These are phyloP conservation scores for Amphirosellinia nigrospora DNA, from an alignment of 495 filamentous ascomycete genomes.

Conservation along the genomic window DNA sequence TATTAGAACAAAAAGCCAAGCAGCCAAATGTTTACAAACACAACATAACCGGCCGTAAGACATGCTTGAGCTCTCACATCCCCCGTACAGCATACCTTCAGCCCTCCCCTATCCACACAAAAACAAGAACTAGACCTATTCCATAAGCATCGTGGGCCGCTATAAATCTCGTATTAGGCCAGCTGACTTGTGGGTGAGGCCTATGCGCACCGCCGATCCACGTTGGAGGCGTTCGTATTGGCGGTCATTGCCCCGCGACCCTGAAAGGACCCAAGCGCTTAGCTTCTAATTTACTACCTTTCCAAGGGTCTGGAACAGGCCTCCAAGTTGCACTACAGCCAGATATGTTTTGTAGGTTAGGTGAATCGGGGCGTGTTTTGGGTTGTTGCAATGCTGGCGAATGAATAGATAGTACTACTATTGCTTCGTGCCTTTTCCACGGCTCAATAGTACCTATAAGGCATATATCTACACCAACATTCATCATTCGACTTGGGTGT, in stretches of 20 bases:
- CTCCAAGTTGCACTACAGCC: conserved; percentile 11
- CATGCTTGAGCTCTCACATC: neutral
- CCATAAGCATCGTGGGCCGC: conserved; percentile 1
- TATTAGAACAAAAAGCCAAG: neutral
- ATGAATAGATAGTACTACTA: neutral
- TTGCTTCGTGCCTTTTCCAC: neutral
- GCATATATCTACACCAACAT: neutral
- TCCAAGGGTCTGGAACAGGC: too few species aligned
- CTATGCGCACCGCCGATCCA: conserved; percentile 20
- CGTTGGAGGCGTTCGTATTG: conserved; percentile 22
- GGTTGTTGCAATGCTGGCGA: neutral
- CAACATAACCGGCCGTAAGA: conserved; percentile 7
- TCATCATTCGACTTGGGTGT: neutral
- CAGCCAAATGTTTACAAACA: neutral
- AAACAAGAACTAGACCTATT: neutral
- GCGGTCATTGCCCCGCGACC: conserved; percentile 21
- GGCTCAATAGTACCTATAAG: neutral
- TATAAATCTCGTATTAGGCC: conserved; percentile 20
- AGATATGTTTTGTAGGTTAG: neutral
- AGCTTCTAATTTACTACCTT: conserved; percentile 6
- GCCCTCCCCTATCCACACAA: conserved; percentile 1
- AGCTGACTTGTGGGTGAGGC: conserved; percentile 13
- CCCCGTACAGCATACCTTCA: conserved; percentile 2
- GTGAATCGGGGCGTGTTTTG: neutral
- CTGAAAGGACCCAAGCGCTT: conserved; percentile 1